Conservation (phyloP, 352 stramenopile genomes). For the Phytophthora citrophthora region DNA sequence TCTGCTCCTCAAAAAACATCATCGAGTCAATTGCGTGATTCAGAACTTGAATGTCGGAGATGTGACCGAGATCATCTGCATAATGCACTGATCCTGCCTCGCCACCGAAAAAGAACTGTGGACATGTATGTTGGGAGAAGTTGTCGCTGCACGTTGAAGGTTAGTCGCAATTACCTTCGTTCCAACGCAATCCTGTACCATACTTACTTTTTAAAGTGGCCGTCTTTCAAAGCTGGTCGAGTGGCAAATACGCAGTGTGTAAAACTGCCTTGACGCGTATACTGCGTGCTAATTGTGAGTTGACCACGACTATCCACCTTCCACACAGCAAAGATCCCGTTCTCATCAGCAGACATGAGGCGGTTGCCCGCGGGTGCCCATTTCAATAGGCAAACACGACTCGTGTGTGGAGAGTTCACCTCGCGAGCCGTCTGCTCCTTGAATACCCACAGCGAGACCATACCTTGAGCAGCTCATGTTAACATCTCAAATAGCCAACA, state of each 20-base stretch:
- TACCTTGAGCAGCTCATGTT: conserved; percentile 41
- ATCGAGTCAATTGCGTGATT: conserved; percentile 90
- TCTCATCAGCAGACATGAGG: conserved; percentile 91
- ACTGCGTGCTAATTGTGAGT: conserved; percentile 82
- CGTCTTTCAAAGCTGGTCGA: conserved; percentile 44
- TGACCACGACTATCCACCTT: conserved; percentile 85
- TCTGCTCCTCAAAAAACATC: conserved; percentile 88
- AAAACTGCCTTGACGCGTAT: conserved; percentile 85
- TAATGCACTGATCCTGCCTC: conserved; percentile 91
- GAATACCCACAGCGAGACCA: conserved; percentile 84
- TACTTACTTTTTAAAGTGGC: conserved; percentile 50
- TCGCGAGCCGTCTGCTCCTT: conserved; percentile 76
- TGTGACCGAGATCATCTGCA: conserved; percentile 92
- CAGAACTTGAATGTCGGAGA: conserved; percentile 88
- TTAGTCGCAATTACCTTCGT: too few species aligned
- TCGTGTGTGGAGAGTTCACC: conserved; percentile 83
- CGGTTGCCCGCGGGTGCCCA: conserved; percentile 90
- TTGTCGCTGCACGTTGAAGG: conserved; percentile 31
- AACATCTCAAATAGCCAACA: neutral
- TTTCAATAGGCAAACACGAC: conserved; percentile 80
- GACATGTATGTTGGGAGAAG: conserved; percentile 66
- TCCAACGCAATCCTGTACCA: neutral
- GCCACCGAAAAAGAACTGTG: conserved; percentile 95
- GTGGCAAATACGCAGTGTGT: conserved; percentile 90
- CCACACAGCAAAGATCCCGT: conserved; percentile 85